phyloP scores from a whole-genome alignment of 2,329 filamentous ascomycete genomes.

The Ophiostoma pallidulum region DNA sequence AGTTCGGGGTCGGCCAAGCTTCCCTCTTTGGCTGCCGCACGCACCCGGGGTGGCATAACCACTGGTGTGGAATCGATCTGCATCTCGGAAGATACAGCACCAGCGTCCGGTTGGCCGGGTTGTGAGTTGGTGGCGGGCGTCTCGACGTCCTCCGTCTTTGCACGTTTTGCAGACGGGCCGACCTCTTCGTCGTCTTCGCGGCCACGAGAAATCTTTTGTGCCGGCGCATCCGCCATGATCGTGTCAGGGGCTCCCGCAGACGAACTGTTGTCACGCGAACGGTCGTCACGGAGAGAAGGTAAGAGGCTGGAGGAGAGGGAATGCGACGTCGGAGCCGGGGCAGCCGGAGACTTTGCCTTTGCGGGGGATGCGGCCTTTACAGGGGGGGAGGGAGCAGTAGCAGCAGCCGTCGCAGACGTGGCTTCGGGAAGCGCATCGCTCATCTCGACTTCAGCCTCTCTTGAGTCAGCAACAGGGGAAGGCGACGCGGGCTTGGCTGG shows the following conservation, averaged over 20 bases:
- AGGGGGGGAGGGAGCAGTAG: background rate
- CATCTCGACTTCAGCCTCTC: constrained; percentile 23
- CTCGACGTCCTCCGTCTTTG: constrained; percentile 47
- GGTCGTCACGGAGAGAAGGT: constrained; percentile 21
- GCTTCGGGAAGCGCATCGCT: constrained; percentile 15
- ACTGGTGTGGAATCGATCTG: constrained; percentile 18
- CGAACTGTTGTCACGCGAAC: constrained; percentile 23
- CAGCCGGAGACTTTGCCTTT: constrained; percentile 5
- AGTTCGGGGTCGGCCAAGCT: constrained; percentile 34
- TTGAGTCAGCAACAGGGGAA: background rate
- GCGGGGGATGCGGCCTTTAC: constrained; percentile 1
- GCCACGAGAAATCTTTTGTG: constrained; percentile 58
- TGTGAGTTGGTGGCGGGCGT: background rate
- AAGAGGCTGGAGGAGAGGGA: constrained; percentile 13
- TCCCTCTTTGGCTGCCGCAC: constrained; percentile 26
- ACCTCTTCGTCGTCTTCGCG: constrained; percentile 63
- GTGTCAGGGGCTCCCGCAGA: constrained; percentile 26
- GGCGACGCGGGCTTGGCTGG: background rate
- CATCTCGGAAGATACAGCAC: constrained; percentile 13
- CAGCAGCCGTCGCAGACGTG: background rate
- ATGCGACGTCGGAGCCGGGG: background rate
- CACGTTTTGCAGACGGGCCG: constrained; percentile 69
- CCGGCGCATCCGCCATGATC: constrained; percentile 35
- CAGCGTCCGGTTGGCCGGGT: constrained; percentile 14
- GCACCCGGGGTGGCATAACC: constrained; percentile 20